Percentiles rank a stretch among this genome's conserved stretches.
phyloP scores from a whole-genome alignment of 2,329 filamentous ascomycete species.

The Mycosphaerella sp. region DNA sequence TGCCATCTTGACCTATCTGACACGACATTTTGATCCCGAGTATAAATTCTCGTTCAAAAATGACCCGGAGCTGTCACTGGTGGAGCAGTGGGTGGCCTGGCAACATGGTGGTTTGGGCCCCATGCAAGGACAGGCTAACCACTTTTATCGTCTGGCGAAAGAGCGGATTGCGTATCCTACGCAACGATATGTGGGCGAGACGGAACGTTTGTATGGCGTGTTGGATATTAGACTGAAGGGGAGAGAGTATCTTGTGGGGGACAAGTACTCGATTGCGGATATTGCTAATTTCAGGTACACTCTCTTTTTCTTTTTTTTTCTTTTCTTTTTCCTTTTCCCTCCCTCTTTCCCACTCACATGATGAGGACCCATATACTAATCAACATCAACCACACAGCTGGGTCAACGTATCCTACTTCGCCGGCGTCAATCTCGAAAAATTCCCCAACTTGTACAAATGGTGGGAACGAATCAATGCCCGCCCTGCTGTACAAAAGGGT shows the following conservation, averaged over 20 bases:
- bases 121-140: conserved; percentile 37
- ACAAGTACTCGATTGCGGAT: conserved; percentile 44
- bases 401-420: conserved; percentile 39
- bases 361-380: no score
- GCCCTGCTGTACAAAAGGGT: conserved; percentile 40
- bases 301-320: no score
- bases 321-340: no score
- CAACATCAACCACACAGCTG: conserved; percentile 26
- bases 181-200: conserved; percentile 44
- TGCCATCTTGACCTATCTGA: conserved; percentile 42
- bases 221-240: conserved; percentile 39
- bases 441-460: conserved; percentile 42
- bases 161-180: conserved; percentile 42
- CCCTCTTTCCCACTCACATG: no score
- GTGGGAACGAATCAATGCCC: conserved; percentile 39
- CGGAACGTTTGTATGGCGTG: conserved; percentile 42
- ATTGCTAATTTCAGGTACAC: conserved; percentile 36
- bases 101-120: conserved; percentile 34
- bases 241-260: conserved; percentile 41
- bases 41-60: conserved; percentile 44
- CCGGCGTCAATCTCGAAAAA: conserved; percentile 37
- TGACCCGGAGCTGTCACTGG: conserved; percentile 40
- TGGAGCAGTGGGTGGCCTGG: conserved; percentile 58
- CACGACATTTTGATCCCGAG: conserved; percentile 43
- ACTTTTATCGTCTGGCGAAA: conserved; percentile 38